Evolutionary conservation across 768 basidiomycete species (phyloP).

Genomic region (Cytidiella melzeri): DNA sequence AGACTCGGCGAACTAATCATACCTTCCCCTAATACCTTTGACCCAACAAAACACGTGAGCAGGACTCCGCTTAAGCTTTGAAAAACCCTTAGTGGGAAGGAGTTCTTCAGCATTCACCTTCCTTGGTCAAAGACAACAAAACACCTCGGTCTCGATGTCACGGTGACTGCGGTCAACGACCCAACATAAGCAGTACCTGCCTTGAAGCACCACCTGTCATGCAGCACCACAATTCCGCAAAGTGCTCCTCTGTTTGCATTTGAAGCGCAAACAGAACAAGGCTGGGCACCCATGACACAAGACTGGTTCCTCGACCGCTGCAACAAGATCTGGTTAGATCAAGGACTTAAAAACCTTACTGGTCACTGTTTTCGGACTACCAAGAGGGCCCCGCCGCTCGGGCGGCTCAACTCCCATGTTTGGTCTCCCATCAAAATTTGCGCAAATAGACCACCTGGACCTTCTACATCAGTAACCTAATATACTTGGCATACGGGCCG

Average conservation of each 20-base stretch:
- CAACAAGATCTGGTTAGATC: constrained; percentile 23
- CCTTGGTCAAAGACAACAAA: too few species aligned
- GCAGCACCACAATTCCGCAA: constrained; percentile 6
- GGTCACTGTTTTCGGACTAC: too few species aligned
- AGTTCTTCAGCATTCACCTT: constrained; percentile 25
- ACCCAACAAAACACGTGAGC: constrained; percentile 20
- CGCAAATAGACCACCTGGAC: too few species aligned
- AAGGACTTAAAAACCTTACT: constrained; percentile 26
- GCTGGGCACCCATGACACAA: constrained; percentile 27
- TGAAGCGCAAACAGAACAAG: constrained; percentile 25
- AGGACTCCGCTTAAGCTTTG: constrained; percentile 17
- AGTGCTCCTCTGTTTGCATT: constrained; percentile 19
- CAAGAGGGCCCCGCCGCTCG: too few species aligned
- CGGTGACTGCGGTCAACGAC: too few species aligned
- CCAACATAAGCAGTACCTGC: too few species aligned
- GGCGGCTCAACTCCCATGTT: too few species aligned
- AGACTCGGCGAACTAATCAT: too few species aligned
- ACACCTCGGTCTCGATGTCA: too few species aligned
- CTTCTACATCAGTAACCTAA: not conserved
- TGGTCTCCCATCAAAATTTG: not conserved
- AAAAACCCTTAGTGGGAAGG: constrained; percentile 20
- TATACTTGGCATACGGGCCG: not conserved
- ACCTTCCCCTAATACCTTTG: too few species aligned
- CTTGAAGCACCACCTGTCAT: constrained; percentile 22
- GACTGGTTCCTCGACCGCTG: constrained; percentile 22